Base-by-base conservation (phyloP, 148 eudicot genomes). In the Polygonum maritimum region DNA sequence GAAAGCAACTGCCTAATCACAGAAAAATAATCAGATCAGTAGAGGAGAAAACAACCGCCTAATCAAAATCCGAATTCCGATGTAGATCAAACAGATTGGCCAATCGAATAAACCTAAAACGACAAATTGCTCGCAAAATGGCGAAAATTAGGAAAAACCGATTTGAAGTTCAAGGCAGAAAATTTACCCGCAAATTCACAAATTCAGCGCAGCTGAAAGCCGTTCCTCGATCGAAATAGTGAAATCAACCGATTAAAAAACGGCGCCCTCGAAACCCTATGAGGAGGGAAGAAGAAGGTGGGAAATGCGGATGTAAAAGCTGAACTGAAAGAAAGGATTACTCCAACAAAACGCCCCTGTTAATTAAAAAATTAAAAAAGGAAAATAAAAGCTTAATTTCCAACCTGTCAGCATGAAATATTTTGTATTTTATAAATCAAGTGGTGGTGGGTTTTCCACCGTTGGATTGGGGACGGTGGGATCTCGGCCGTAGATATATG, bases 241-340 rank as follows among this genome's bases (percentile, higher is more conserved):
- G 51, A 48, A 48, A 45, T 41, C 2, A 35, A 21, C 10, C 10
- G 55, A 38, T 14, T 40, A 73, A 31, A 84, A 71, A 75, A 87
- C 86, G 86, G 89, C 89, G 89, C 79, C 80, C 78, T 76, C 45
- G 85, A 82, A 88, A 88, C 75, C 91, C 91, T 88, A 86, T 80
- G 79, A 83, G 89, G 35, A 79, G 52, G 67, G 74, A 26, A 57
- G 73, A 74, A 31, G 74, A 69, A 55, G 79, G 33, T 33, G 75
- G 12, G 75, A 78, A 48, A 72, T 19, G 75, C 49, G 54, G 75
- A 44, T 67, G 75, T 41, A 48, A 48, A 44, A 48, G 54, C 54
- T 72, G 52, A 48, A 48, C 52, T 19, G 75, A 72, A 72, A 45
- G 71, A 67, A 67, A 67, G 71, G 71, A 65, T 65, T 65, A 65